Evolutionary conservation across 2,329 filamentous ascomycete genomes (phyloP).

Genomic region (Sclerotinia glacialis): DNA sequence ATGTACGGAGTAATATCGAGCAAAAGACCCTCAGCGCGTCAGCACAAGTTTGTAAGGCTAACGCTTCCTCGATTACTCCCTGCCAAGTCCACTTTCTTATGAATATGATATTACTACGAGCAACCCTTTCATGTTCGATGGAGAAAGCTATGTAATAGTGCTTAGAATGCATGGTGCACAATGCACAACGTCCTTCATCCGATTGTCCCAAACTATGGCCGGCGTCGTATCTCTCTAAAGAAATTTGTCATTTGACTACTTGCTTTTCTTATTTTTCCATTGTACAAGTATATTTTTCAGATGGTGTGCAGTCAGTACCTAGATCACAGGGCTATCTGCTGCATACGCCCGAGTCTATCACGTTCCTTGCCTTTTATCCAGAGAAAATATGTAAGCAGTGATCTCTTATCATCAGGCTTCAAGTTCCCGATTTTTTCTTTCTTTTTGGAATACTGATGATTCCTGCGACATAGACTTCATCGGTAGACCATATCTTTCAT

Average conservation of each 20-base stretch:
- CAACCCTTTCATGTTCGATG: constrained; percentile 12
- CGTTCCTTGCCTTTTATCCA: constrained; percentile 2
- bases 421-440: neutral
- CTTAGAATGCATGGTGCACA: constrained; percentile 29
- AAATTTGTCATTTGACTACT: constrained; percentile 21
- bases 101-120: constrained; percentile 15
- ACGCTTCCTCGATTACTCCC: constrained; percentile 8
- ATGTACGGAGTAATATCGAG: constrained; percentile 14
- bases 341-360: constrained; percentile 23
- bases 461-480: constrained; percentile 2
- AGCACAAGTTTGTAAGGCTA: constrained; percentile 21
- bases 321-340: constrained; percentile 22
- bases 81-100: constrained; percentile 17
- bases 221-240: constrained; percentile 9
- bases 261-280: constrained; percentile 13
- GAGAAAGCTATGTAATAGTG: constrained; percentile 22
- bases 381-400: constrained; percentile 31
- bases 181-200: constrained; percentile 23
- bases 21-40: constrained; percentile 19
- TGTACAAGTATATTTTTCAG: constrained; percentile 15
- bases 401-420: constrained; percentile 15
- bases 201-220: constrained; percentile 13
- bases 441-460: constrained; percentile 1
- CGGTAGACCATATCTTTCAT: neutral
- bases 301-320: constrained; percentile 20